Base-by-base conservation (phyloP, 805 yeast species). In the Torulaspora gathmanii region DNA sequence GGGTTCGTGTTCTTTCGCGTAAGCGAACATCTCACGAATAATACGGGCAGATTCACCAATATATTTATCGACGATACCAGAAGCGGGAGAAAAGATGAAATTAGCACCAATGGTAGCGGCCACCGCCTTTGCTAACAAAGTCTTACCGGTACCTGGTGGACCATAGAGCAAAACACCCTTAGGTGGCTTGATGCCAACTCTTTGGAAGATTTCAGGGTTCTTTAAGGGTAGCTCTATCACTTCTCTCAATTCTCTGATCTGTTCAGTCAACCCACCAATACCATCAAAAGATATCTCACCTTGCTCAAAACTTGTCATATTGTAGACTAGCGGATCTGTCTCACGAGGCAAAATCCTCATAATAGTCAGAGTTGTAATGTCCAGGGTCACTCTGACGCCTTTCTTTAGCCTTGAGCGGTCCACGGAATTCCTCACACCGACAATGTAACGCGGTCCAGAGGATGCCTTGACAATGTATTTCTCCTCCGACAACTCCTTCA, bases 31-130 rank as follows among this genome's bases (percentile, higher is more conserved):
- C 66, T 91, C 99, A 71, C 99, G 81, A 54, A 91, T 88, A 64
- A 91, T 77, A 61, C 99, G 80, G 0, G 99, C 98, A 16, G 95
- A 85, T 68, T 91, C 99, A 63, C 99, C 99, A 63, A 91, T 91
- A 70, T 93, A 91, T 69, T 91, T 91, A 70, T 91, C 99, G 42
- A 91, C 99, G 63, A 91, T 91, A 38, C 96, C 98, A 10, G 96
- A 86, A 0, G 98, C 97, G 10, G 98, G 98, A n/a, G 95, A 86
- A 60, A 93, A 93, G 52, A 91, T 91, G 71, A 91, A 91, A 69
- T 91, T 91, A 29, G 97, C 97, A 45, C 98, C 98, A 60, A 93
- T 88, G 4, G 98, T 93, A 35, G 98, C 98, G 4, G 99, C 98
- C 36, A 90, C 97, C 0, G 98, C 98, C 62, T 93, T 90, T 13